phyloP scores from a whole-genome alignment of 805 yeast species.

The Wickerhamiella alocasiicola region DNA sequence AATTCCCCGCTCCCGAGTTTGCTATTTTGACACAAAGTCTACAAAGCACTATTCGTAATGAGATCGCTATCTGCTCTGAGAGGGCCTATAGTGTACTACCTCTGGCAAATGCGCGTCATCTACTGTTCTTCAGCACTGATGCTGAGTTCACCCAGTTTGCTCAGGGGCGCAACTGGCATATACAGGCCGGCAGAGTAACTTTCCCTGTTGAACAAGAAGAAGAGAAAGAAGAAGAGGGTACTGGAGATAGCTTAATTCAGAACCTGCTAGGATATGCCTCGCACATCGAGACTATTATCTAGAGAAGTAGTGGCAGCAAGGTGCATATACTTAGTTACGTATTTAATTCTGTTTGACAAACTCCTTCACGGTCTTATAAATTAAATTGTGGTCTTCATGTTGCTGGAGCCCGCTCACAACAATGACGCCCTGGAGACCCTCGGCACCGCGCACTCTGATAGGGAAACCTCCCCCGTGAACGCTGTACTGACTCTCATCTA shows the following conservation, averaged over 20 bases:
- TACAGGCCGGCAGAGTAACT: constrained; percentile 33
- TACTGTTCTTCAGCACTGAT: constrained; percentile 57
- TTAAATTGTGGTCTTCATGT: constrained; percentile 23
- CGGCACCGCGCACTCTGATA: constrained; percentile 24
- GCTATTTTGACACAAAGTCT: constrained; percentile 63
- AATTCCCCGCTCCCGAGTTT: constrained; percentile 54
- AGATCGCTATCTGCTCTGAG: constrained; percentile 75
- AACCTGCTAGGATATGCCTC: constrained; percentile 78
- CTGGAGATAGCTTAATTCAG: constrained; percentile 39
- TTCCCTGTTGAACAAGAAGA: constrained; percentile 30
- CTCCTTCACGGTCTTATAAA: constrained; percentile 18
- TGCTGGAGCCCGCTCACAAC: constrained; percentile 25
- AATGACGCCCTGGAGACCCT: constrained; percentile 24
- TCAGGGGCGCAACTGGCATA: constrained; percentile 43
- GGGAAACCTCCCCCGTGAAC: constrained; percentile 27
- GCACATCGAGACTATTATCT: constrained; percentile 84
- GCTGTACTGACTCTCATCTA: constrained; percentile 20
- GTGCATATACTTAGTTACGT: background rate
- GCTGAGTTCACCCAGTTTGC: constrained; percentile 43
- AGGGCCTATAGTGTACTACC: constrained; percentile 67
- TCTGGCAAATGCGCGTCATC: constrained; percentile 64
- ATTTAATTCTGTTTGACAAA: constrained; percentile 3
- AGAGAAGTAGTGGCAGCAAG: constrained; percentile 14
- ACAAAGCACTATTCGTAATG: constrained; percentile 67
- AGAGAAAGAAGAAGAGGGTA: constrained; percentile 30